These are phyloP conservation scores for Cyberlindnera xylosilytica DNA, from an alignment of 805 yeast genomes.

Conservation along the genomic window DNA sequence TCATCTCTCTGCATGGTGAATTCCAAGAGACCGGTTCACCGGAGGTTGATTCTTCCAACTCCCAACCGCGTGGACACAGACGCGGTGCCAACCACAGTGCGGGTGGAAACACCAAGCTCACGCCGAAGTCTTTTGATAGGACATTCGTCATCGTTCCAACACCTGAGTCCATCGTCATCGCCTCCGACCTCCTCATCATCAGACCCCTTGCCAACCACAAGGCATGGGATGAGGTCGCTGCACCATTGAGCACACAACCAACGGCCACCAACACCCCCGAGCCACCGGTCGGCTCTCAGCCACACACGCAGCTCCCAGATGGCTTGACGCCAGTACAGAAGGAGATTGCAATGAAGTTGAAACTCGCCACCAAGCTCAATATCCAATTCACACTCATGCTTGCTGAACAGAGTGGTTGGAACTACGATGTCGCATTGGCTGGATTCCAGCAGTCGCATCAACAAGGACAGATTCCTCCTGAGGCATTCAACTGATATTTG, in stretches of 20 bases:
- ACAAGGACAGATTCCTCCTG: slow-evolving; percentile 28
- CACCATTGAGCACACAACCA: no score
- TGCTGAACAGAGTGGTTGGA: slow-evolving; percentile 86
- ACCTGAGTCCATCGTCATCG: slow-evolving; percentile 71
- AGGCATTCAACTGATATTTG: slow-evolving; percentile 24
- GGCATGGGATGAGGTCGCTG: slow-evolving; percentile 47
- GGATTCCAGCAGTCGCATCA: slow-evolving; percentile 64
- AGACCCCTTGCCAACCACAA: slow-evolving; percentile 54
- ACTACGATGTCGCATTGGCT: slow-evolving; percentile 61
- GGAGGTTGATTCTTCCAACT: slow-evolving; percentile 31
- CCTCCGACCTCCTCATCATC: slow-evolving; percentile 75
- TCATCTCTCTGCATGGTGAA: slow-evolving; percentile 79
- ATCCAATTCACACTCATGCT: slow-evolving; percentile 80
- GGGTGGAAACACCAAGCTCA: slow-evolving; percentile 35
- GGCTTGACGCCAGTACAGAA: slow-evolving; percentile 50
- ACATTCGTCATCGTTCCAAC: slow-evolving; percentile 73
- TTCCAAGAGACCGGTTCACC: slow-evolving; percentile 69
- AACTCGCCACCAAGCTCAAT: slow-evolving; percentile 70
- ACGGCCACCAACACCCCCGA: slow-evolving; percentile 20
- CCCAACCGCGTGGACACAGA: slow-evolving; percentile 21
- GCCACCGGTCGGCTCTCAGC: slow-evolving; percentile 14
- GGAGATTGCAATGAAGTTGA: slow-evolving; percentile 59
- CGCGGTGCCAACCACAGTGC: slow-evolving; percentile 30
- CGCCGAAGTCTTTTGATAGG: slow-evolving; percentile 81
- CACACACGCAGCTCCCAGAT: slow-evolving; percentile 21